Conservation (phyloP, 2,329 filamentous ascomycete genomes). For the Arthrobotrys pseudoclavata region DNA sequence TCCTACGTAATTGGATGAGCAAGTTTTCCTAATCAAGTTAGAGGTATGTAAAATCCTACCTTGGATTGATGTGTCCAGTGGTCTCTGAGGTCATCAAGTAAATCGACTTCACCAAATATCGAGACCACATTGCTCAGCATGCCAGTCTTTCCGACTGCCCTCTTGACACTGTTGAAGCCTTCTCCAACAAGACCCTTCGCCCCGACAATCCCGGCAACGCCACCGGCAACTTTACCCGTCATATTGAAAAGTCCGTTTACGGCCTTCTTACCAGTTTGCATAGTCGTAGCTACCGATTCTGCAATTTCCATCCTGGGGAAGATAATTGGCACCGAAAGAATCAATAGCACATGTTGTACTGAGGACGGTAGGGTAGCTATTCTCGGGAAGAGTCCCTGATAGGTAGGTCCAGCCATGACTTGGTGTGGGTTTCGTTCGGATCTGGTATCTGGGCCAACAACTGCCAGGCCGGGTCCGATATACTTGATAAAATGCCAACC, state of each 20-base stretch:
- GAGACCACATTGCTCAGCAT: conserved; percentile 96
- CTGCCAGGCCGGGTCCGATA: conserved; percentile 88
- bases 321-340: conserved; percentile 89
- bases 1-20: conserved; percentile 71
- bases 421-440: conserved; percentile 91
- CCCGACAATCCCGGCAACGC: conserved; percentile 93
- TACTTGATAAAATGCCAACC: conserved; percentile 99
- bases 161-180: conserved; percentile 95
- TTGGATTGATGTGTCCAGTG: conserved; percentile 99
- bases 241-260: conserved; percentile 97
- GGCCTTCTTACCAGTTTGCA: conserved; percentile 94
- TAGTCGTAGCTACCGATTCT: conserved; percentile 89
- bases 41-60: conserved; percentile 67
- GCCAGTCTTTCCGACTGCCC: conserved; percentile 93
- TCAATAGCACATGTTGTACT: conserved; percentile 97
- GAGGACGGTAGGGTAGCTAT: conserved; percentile 89
- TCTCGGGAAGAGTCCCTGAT: conserved; percentile 97
- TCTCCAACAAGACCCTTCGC: conserved; percentile 92
- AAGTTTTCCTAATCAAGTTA: neutral
- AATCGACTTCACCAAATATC: conserved; percentile 95
- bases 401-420: conserved; percentile 95
- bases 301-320: conserved; percentile 93
- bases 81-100: conserved; percentile 93
- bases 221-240: conserved; percentile 92
- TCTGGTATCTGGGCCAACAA: conserved; percentile 90